phyloP scores from a whole-genome alignment of 345 rosid species.

The Gossypium stocksii region DNA sequence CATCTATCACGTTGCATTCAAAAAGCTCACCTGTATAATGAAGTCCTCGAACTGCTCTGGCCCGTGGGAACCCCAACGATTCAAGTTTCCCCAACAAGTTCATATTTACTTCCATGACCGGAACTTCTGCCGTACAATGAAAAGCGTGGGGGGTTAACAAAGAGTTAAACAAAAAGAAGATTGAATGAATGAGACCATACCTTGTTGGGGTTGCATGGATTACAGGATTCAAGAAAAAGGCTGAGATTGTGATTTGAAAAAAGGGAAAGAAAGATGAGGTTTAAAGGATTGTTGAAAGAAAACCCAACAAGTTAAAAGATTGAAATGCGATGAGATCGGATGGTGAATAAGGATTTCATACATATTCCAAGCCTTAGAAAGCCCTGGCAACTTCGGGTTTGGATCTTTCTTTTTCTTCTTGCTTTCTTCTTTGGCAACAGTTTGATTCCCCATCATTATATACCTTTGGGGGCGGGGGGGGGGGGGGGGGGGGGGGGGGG shows the following conservation, averaged over 20 bases:
- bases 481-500: no score
- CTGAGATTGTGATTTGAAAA: background rate
- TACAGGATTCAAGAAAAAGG: background rate
- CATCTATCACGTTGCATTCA: background rate
- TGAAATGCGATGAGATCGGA: background rate
- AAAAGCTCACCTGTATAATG: conserved; percentile 54
- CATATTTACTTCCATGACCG: conserved; percentile 44
- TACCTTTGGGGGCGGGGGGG: conserved; percentile 6
- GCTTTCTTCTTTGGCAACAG: background rate
- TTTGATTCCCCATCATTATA: conserved; percentile 10
- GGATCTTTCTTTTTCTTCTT: conserved; percentile 9
- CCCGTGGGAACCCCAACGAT: conserved; percentile 59
- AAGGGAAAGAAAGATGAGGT: background rate
- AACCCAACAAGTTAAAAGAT: conserved; percentile 22
- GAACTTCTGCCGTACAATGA: conserved; percentile 27
- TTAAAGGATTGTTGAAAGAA: conserved; percentile 19
- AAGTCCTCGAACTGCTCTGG: conserved; percentile 58
- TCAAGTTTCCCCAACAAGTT: conserved; percentile 58
- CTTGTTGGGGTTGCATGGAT: conserved; percentile 27
- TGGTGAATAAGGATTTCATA: conserved; percentile 16
- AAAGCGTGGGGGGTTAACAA: background rate
- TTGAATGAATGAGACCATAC: conserved; percentile 14
- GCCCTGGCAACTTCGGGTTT: conserved; percentile 2
- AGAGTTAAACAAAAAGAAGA: background rate
- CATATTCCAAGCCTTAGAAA: conserved; percentile 15